phyloP scores from a whole-genome alignment of 768 basidiomycete species.

The Calocybe cyanea region DNA sequence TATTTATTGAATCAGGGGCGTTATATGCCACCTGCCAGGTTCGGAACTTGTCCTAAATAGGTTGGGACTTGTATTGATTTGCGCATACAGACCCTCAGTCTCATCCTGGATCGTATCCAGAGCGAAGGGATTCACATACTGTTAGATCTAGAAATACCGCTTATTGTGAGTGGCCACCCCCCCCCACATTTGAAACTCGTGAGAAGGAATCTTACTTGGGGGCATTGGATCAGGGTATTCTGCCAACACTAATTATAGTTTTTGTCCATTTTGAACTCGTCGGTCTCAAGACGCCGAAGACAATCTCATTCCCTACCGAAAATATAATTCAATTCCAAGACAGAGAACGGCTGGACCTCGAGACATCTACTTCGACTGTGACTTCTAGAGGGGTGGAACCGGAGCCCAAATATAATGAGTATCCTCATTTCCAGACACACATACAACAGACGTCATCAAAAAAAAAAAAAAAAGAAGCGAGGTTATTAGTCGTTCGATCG shows the following conservation, averaged over 20 bases:
- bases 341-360: slow-evolving; percentile 3
- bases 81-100: slow-evolving; percentile 8
- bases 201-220: too few species aligned
- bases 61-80: neutral
- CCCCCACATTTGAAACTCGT: too few species aligned
- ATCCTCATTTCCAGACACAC: neutral
- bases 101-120: slow-evolving; percentile 9
- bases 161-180: slow-evolving; percentile 5
- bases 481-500: too few species aligned
- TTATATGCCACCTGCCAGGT: slow-evolving; percentile 11
- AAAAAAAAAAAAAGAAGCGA: too few species aligned
- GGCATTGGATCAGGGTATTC: slow-evolving; percentile 11
- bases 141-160: slow-evolving; percentile 13
- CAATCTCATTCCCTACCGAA: neutral
- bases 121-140: slow-evolving; percentile 13
- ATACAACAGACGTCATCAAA: too few species aligned
- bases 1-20: slow-evolving; percentile 14
- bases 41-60: neutral
- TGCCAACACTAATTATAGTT: slow-evolving; percentile 17
- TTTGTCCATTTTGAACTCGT: slow-evolving; percentile 15
- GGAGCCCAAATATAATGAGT: neutral
- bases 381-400: neutral
- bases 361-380: slow-evolving; percentile 1
- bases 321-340: neutral
- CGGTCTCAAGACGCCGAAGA: neutral